Conservation (phyloP, 805 yeast species). For the Ogataea paradorogensis region DNA sequence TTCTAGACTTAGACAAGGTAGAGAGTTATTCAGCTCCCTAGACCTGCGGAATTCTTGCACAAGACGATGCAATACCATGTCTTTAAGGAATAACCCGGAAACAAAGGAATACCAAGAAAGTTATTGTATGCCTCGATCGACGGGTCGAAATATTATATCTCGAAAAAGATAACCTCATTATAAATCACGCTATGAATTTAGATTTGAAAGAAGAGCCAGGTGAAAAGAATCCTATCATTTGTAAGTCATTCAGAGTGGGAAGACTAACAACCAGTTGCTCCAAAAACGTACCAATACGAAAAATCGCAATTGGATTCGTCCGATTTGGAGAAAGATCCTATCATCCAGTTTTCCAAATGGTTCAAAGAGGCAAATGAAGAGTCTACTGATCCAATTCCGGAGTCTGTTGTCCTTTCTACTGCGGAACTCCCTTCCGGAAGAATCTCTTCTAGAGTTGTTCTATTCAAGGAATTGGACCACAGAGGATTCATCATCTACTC, state of each 20-base stretch:
- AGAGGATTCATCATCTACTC: slow-evolving; percentile 85
- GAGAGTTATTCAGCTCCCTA: slow-evolving; percentile 10
- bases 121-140: slow-evolving; percentile 1
- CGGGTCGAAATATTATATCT: neutral
- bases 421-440: slow-evolving; percentile 88
- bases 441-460: slow-evolving; percentile 77
- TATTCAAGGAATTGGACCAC: slow-evolving; percentile 85
- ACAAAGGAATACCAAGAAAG: neutral
- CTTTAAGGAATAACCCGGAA: slow-evolving; percentile 8
- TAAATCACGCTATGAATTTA: slow-evolving; percentile 19
- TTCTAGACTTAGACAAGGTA: slow-evolving; percentile 13
- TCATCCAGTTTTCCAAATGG: slow-evolving; percentile 80
- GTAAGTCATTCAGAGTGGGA: slow-evolving; percentile 13
- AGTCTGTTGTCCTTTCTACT: slow-evolving; percentile 83
- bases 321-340: slow-evolving; percentile 59
- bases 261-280: slow-evolving; percentile 52
- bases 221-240: slow-evolving; percentile 30
- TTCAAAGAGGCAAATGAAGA: slow-evolving; percentile 67
- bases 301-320: slow-evolving; percentile 55
- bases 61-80: slow-evolving; percentile 8
- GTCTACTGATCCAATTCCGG: slow-evolving; percentile 64
- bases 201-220: slow-evolving; percentile 21
- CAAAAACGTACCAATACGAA: slow-evolving; percentile 83
- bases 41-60: slow-evolving; percentile 16
- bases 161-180: slow-evolving; percentile 4